These are phyloP conservation scores for Jatropha curcas DNA, from an alignment of 345 rosid species.

Conservation along the genomic window DNA sequence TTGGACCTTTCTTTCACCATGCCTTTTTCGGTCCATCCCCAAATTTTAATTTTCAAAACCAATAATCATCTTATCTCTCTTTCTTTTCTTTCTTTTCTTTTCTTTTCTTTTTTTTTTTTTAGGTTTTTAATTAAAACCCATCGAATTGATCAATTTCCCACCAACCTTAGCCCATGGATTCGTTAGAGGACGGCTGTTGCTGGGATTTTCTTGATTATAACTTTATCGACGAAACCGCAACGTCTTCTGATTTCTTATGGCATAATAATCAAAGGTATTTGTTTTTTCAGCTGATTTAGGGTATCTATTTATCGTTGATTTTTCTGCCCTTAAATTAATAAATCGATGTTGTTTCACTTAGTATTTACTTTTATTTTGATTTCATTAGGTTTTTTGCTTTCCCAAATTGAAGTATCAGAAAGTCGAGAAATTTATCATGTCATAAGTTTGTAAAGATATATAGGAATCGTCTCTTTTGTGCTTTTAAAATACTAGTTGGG, in stretches of 20 bases:
- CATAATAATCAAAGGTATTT: conserved; percentile 5
- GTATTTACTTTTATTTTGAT: neutral
- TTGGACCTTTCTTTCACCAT: neutral
- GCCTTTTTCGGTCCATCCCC: neutral
- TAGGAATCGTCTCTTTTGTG: neutral
- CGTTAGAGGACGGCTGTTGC: conserved; percentile 12
- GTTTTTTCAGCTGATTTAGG: neutral
- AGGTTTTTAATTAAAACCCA: too few species aligned
- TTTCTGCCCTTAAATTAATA: neutral
- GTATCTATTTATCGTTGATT: neutral
- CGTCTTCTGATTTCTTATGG: conserved; percentile 25
- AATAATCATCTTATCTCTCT: neutral
- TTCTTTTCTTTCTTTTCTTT: too few species aligned
- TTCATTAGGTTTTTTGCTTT: conserved; percentile 6
- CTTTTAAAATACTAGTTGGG: neutral
- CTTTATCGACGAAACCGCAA: conserved; percentile 15
- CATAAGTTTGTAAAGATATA: neutral
- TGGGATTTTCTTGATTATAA: conserved; percentile 29
- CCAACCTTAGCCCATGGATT: conserved; percentile 16
- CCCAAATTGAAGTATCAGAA: neutral
- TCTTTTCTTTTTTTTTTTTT: too few species aligned
- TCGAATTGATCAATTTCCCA: neutral
- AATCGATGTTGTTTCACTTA: neutral
- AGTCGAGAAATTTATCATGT: neutral
- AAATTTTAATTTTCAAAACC: neutral